phyloP scores from a whole-genome alignment of 441 rosid species.

The Adansonia rubrostipa region DNA sequence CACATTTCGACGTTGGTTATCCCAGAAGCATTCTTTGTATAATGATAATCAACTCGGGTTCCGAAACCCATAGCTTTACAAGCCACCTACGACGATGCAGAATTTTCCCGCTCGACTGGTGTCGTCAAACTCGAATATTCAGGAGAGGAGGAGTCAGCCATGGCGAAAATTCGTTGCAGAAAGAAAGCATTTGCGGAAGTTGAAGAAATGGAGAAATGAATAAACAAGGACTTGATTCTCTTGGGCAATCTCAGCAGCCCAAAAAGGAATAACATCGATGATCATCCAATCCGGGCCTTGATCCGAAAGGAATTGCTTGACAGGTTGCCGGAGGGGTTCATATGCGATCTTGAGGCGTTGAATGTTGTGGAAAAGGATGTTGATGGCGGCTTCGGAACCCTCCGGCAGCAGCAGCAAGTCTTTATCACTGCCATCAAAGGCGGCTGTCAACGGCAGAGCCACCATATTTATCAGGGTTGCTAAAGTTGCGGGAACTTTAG shows the following conservation, averaged over 20 bases:
- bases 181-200: neutral
- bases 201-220: conserved; percentile 21
- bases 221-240: conserved; percentile 22
- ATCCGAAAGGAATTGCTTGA: conserved; percentile 23
- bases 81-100: conserved; percentile 25
- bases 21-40: conserved; percentile 27
- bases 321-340: conserved; percentile 36
- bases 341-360: conserved; percentile 33
- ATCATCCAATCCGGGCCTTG: conserved; percentile 30
- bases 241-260: conserved; percentile 33
- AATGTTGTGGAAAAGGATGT: conserved; percentile 28
- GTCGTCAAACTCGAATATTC: conserved; percentile 23
- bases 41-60: neutral
- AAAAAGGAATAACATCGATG: conserved; percentile 16
- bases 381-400: conserved; percentile 39
- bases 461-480: conserved; percentile 17
- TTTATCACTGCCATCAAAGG: neutral
- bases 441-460: conserved; percentile 31
- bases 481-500: conserved; percentile 28
- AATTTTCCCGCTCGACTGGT: conserved; percentile 24
- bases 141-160: neutral
- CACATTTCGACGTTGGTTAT: conserved; percentile 15
- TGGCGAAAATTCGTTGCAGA: neutral
- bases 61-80: neutral
- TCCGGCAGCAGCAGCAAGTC: conserved; percentile 9